Evolutionary conservation across 768 basidiomycete genomes (phyloP).

Genomic region (Lactarius hengduanensis): DNA sequence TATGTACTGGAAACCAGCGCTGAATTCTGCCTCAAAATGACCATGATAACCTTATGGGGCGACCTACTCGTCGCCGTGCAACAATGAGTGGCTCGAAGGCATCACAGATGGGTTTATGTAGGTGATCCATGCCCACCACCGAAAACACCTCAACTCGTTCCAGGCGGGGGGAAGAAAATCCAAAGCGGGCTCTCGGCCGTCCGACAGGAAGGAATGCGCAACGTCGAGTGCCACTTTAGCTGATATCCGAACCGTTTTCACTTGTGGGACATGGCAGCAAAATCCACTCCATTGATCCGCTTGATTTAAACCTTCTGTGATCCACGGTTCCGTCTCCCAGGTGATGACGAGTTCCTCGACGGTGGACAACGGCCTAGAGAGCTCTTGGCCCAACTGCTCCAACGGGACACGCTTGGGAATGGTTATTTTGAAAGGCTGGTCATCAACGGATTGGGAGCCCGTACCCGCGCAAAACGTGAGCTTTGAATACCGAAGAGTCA

Average conservation of each 20-base stretch:
- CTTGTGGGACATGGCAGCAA: neutral
- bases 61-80: neutral
- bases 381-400: neutral
- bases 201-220: neutral
- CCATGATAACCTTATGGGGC: neutral
- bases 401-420: neutral
- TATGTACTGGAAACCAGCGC: too few relatives aligned
- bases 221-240: neutral
- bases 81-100: slow-evolving; percentile 1
- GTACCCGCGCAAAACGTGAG: neutral
- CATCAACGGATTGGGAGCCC: neutral
- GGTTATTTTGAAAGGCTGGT: neutral
- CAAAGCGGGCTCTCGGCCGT: neutral
- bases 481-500: accelerated
- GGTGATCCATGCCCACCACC: accelerated
- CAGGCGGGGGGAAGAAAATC: neutral
- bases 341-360: slow-evolving; percentile 4
- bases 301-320: neutral
- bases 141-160: neutral
- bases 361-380: neutral
- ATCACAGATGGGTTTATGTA: neutral
- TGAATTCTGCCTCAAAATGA: too few relatives aligned
- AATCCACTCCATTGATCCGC: neutral
- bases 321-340: neutral
- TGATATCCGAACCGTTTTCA: neutral